These are phyloP conservation scores for Daldinia vernicosa DNA, from an alignment of 495 filamentous ascomycete genomes.

Conservation along the genomic window DNA sequence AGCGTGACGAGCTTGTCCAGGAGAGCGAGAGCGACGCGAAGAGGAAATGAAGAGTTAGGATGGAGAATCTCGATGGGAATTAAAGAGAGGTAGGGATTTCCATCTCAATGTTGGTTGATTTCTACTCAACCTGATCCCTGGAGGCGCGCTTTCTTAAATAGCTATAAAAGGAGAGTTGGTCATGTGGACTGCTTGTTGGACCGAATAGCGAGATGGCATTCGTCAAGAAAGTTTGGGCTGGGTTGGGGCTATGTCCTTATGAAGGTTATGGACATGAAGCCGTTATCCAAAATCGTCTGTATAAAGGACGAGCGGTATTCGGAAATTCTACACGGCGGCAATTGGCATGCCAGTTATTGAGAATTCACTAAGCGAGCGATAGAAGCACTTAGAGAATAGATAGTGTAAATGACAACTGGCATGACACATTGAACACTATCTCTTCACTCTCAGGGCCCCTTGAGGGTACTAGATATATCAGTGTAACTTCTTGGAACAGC, in stretches of 20 bases:
- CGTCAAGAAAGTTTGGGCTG: background rate
- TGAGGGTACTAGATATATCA: background rate
- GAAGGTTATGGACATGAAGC: background rate
- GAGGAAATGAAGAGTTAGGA: conserved; percentile 19
- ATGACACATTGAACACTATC: background rate
- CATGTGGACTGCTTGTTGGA: background rate
- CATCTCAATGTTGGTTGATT: background rate
- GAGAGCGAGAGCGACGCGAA: conserved; percentile 30
- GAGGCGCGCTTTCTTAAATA: background rate
- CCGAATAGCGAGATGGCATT: background rate
- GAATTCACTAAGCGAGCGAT: background rate
- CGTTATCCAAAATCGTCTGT: background rate
- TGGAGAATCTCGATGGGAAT: background rate
- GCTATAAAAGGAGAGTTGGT: background rate
- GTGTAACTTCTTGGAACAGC: background rate
- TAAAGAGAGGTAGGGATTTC: background rate
- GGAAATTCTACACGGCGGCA: background rate
- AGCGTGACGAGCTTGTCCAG: conserved; percentile 31
- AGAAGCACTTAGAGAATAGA: background rate
- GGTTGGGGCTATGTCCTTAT: background rate
- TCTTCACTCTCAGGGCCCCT: background rate
- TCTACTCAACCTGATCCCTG: background rate
- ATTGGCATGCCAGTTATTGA: background rate
- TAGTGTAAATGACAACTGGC: background rate
- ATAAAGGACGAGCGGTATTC: background rate